Conservation (phyloP, 768 basidiomycete species). For the Infundibulicybe gibba region DNA sequence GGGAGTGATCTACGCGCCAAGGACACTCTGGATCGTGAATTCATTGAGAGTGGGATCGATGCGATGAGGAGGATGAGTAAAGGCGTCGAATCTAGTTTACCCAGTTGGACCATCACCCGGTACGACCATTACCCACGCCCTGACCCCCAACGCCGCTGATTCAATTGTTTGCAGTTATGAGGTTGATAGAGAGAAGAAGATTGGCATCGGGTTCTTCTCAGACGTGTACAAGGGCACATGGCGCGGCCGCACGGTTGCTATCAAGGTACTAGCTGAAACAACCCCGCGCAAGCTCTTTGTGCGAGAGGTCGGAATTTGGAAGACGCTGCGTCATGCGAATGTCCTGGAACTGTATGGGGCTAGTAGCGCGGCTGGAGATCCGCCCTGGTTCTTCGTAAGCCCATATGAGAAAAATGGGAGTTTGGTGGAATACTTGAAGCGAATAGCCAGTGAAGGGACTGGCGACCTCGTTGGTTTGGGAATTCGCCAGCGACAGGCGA, state of each 20-base stretch:
- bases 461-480: slow-evolving; percentile 3
- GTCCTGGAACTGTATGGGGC: slow-evolving; percentile 78
- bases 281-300: slow-evolving; percentile 65
- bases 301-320: slow-evolving; percentile 72
- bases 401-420: slow-evolving; percentile 68
- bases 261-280: slow-evolving; percentile 66
- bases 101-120: slow-evolving; percentile 78
- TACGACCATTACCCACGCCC: slow-evolving; percentile 9
- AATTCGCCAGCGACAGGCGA: slow-evolving; percentile 3
- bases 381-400: slow-evolving; percentile 79
- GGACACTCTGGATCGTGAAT: slow-evolving; percentile 63
- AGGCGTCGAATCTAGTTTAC: slow-evolving; percentile 38
- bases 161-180: slow-evolving; percentile 48
- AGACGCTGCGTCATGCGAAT: slow-evolving; percentile 60
- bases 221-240: slow-evolving; percentile 77
- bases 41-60: slow-evolving; percentile 71
- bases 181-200: slow-evolving; percentile 63
- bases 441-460: slow-evolving; percentile 16
- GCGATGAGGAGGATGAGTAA: slow-evolving; percentile 61
- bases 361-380: slow-evolving; percentile 62
- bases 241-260: slow-evolving; percentile 60
- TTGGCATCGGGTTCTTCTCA: slow-evolving; percentile 75
- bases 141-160: slow-evolving; percentile 2
- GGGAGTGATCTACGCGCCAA: slow-evolving; percentile 8
- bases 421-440: slow-evolving; percentile 54